phyloP scores from a whole-genome alignment of 2,329 filamentous ascomycete genomes.

The Knufia fluminis region DNA sequence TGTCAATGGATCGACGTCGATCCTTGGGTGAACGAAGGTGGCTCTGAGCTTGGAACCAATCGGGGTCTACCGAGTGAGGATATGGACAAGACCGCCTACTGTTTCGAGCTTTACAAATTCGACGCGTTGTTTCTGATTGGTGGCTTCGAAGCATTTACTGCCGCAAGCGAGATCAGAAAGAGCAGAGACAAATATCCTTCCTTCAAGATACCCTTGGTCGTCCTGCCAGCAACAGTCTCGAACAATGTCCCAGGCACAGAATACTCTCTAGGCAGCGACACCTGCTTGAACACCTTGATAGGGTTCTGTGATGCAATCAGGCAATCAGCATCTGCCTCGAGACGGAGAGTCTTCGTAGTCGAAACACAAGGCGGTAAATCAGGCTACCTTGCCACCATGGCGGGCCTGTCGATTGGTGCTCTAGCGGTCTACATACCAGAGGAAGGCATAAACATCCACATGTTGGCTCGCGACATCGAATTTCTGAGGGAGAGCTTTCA shows the following conservation, averaged over 20 bases:
- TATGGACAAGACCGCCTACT: conserved; percentile 69
- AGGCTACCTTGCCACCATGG: conserved; percentile 85
- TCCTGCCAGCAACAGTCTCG: conserved; percentile 92
- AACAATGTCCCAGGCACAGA: conserved; percentile 98
- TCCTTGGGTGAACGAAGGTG: conserved; percentile 89
- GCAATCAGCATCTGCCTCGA: conserved; percentile 88
- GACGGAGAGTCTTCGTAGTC: conserved; percentile 90
- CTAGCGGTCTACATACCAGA: conserved; percentile 93
- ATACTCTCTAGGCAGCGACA: conserved; percentile 93
- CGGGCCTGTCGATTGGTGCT: conserved; percentile 83
- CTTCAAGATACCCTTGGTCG: conserved; percentile 83
- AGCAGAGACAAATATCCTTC: conserved; percentile 68
- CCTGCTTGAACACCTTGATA: conserved; percentile 89
- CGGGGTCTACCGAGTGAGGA: conserved; percentile 83
- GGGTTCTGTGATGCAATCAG: conserved; percentile 96
- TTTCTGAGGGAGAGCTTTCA: conserved; percentile 79
- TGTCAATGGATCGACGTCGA: conserved; percentile 93
- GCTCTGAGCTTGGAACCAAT: conserved; percentile 97
- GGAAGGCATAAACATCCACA: conserved; percentile 87
- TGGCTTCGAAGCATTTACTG: conserved; percentile 93
- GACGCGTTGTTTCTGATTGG: conserved; percentile 87
- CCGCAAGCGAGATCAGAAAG: conserved; percentile 76
- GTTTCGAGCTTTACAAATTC: conserved; percentile 78
- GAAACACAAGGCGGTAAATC: conserved; percentile 94
- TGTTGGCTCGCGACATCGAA: conserved; percentile 82